Percentiles rank a stretch among this genome's conserved stretches.
phyloP scores from a whole-genome alignment of 1,139 yeast species.

The Candida glucosophila region DNA sequence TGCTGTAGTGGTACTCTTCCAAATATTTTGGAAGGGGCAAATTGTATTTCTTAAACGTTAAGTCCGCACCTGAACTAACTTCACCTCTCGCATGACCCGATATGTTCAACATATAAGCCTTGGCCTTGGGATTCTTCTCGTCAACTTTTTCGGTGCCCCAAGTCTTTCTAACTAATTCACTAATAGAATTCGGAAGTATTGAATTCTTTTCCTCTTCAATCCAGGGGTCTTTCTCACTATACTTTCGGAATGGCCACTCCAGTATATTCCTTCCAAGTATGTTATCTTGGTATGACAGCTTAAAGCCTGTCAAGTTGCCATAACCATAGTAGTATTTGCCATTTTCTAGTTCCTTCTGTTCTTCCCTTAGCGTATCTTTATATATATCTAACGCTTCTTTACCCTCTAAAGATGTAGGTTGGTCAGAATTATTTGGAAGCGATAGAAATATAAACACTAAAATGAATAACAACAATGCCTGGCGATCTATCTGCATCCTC shows the following conservation, averaged over 20 bases:
- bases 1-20: constrained; percentile 19
- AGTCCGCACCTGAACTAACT: constrained; percentile 17
- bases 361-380: constrained; percentile 23
- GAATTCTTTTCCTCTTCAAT: constrained; percentile 44
- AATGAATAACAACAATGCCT: constrained; percentile 28
- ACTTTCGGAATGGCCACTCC: constrained; percentile 51
- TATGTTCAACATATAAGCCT: constrained; percentile 40
- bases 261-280: constrained; percentile 31
- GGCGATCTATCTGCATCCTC: constrained; percentile 27
- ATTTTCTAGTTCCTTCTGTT: constrained; percentile 23
- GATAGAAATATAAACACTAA: constrained; percentile 28
- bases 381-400: constrained; percentile 18
- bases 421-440: constrained; percentile 22
- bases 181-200: constrained; percentile 53
- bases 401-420: constrained; percentile 21
- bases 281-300: constrained; percentile 52
- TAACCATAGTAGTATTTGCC: constrained; percentile 47
- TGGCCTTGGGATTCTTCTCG: constrained; percentile 8
- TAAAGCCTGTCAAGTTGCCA: constrained; percentile 69
- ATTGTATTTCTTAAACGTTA: constrained; percentile 9
- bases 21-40: constrained; percentile 38
- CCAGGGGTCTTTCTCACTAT: constrained; percentile 38
- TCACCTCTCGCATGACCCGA: constrained; percentile 43
- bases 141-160: constrained; percentile 34
- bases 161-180: constrained; percentile 33